These are phyloP conservation scores for Penicillium sumatraense DNA, from an alignment of 2,329 filamentous ascomycete species.

Conservation along the genomic window DNA sequence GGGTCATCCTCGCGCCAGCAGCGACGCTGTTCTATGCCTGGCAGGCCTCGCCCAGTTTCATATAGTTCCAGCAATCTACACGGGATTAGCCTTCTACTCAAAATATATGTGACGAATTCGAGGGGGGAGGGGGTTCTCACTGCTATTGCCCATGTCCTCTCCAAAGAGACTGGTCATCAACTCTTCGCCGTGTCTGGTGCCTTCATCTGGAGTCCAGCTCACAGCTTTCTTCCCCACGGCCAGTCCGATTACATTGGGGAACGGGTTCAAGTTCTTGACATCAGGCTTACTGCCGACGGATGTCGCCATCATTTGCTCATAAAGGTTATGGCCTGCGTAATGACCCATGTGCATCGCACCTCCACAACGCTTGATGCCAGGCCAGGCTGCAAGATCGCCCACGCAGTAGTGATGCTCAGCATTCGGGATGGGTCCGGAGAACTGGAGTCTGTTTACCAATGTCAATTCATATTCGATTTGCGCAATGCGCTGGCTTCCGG, in stretches of 20 bases:
- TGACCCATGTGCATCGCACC: constrained; percentile 76
- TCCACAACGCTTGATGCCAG: constrained; percentile 79
- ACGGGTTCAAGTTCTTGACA: constrained; percentile 56
- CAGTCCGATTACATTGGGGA: constrained; percentile 70
- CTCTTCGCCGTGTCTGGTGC: constrained; percentile 65
- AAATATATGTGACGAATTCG: too few relatives aligned
- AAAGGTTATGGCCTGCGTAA: constrained; percentile 68
- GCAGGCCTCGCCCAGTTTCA: constrained; percentile 50
- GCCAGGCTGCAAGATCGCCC: constrained; percentile 73
- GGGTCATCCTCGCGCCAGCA: background rate
- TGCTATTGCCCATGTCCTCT: constrained; percentile 68
- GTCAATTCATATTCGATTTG: background rate
- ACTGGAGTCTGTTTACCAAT: constrained; percentile 53
- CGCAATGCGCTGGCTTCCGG: background rate
- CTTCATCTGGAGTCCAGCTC: constrained; percentile 62
- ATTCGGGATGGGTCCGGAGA: constrained; percentile 61
- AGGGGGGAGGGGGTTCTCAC: constrained; percentile 49
- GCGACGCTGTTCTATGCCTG: constrained; percentile 10
- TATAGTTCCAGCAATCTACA: constrained; percentile 61
- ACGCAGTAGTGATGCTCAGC: constrained; percentile 67
- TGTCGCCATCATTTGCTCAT: constrained; percentile 62
- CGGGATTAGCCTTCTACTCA: constrained; percentile 5
- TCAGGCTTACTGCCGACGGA: constrained; percentile 47
- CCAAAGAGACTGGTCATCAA: constrained; percentile 68
- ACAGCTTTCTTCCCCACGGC: constrained; percentile 73